Percentiles rank a stretch among this genome's conserved stretches.
phyloP scores from a whole-genome alignment of 2,329 filamentous ascomycete species.

The Arthrobotrys conoides region DNA sequence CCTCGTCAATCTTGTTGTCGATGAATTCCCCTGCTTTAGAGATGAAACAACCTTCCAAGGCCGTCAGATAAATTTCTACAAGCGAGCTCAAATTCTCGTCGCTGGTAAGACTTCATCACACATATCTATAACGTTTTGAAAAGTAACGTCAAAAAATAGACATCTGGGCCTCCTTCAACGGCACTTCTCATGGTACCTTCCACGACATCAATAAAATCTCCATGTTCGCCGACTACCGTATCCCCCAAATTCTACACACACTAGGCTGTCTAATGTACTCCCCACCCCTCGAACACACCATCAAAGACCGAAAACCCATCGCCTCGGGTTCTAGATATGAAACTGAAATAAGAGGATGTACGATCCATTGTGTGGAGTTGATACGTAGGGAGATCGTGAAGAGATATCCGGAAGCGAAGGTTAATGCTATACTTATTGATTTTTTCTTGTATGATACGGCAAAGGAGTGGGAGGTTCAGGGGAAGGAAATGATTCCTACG shows the following conservation, averaged over 20 bases:
- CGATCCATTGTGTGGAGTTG: constrained; percentile 95
- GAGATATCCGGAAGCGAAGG: constrained; percentile 76
- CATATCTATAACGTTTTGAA: neutral
- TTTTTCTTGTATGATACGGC: constrained; percentile 97
- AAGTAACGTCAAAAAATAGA: constrained; percentile 69
- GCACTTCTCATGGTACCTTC: constrained; percentile 83
- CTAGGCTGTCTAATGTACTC: constrained; percentile 88
- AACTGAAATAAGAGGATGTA: constrained; percentile 89
- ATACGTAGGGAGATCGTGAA: constrained; percentile 84
- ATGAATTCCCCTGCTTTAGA: constrained; percentile 83
- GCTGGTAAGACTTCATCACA: constrained; percentile 69
- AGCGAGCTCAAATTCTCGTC: constrained; percentile 94
- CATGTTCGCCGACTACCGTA: constrained; percentile 98
- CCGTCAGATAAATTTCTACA: constrained; percentile 84
- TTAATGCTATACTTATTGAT: constrained; percentile 94
- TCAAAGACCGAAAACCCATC: constrained; percentile 77
- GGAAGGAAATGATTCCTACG: constrained; percentile 78
- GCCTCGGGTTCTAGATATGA: constrained; percentile 83
- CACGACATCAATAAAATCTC: constrained; percentile 94
- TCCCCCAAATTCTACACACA: constrained; percentile 90
- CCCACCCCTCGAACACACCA: constrained; percentile 80
- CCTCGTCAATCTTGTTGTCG: constrained; percentile 86
- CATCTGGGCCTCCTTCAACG: constrained; percentile 94
- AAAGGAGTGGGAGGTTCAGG: constrained; percentile 81
- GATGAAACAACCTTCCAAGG: constrained; percentile 84